These are phyloP conservation scores for Eucommia ulmoides DNA, from an alignment of 257 asterid genomes.

Conservation along the genomic window DNA sequence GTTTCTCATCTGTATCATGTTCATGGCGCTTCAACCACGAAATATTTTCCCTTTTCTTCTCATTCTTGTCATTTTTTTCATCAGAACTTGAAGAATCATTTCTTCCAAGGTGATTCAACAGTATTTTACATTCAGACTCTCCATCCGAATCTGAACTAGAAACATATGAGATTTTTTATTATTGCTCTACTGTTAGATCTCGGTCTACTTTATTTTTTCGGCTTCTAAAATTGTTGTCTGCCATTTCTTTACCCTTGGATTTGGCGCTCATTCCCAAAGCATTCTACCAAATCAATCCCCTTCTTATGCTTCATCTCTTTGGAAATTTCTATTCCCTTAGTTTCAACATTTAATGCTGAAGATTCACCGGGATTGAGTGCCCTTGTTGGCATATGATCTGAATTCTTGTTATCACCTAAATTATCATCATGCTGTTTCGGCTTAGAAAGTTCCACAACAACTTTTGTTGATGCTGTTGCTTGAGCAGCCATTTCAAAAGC, in stretches of 20 bases:
- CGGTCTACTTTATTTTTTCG: neutral
- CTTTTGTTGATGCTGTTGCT: slow-evolving; percentile 13
- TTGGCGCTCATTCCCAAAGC: neutral
- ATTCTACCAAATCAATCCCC: neutral
- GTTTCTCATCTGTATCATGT: neutral
- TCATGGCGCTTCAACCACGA: neutral
- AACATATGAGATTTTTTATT: neutral
- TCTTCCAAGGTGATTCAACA: neutral
- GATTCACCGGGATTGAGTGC: neutral
- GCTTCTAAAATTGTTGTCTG: neutral
- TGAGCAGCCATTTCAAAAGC: slow-evolving; percentile 15
- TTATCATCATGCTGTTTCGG: neutral
- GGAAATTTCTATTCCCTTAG: neutral
- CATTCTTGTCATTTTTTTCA: neutral
- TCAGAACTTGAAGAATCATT: neutral
- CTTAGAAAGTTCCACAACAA: slow-evolving; percentile 6
- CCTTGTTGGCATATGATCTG: neutral
- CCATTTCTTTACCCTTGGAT: neutral
- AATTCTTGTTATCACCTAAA: neutral
- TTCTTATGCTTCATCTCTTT: neutral
- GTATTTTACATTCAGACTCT: neutral
- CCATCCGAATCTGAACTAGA: neutral
- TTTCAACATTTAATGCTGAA: neutral
- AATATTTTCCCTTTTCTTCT: neutral
- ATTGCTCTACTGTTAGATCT: neutral